Percentiles rank a stretch among this genome's conserved stretches.
Conservation (phyloP, 1,284 basidiomycete species). For the Austroboletus niveus region DNA sequence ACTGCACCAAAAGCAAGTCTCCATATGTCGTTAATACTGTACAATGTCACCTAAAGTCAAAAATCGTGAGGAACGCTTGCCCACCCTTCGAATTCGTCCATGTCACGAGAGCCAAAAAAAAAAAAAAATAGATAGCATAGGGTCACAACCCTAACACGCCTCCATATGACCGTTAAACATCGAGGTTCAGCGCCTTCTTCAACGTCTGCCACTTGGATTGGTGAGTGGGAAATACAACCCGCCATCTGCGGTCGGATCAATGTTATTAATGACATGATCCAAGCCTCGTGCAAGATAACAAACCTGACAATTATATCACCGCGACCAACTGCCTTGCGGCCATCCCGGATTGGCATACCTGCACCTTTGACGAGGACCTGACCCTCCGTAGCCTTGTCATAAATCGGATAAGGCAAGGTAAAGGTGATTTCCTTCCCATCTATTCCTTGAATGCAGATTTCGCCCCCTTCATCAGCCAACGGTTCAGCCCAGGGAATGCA, state of each 20-base stretch:
- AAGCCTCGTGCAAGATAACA: slow-evolving; percentile 27
- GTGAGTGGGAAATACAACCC: slow-evolving; percentile 28
- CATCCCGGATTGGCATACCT: slow-evolving; percentile 81
- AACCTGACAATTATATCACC: slow-evolving; percentile 80
- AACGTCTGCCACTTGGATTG: slow-evolving; percentile 33
- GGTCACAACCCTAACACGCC: slow-evolving; percentile 13
- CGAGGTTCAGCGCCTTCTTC: slow-evolving; percentile 29
- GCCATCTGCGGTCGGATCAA: slow-evolving; percentile 25
- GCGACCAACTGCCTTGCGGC: slow-evolving; percentile 60
- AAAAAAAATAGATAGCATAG: slow-evolving; percentile 22
- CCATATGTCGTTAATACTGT: slow-evolving; percentile 28
- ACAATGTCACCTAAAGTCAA: slow-evolving; percentile 20
- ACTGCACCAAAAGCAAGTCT: not conserved
- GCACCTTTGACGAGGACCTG: slow-evolving; percentile 62
- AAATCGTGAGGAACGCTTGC: slow-evolving; percentile 6
- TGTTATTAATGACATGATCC: slow-evolving; percentile 1
- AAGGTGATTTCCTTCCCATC: slow-evolving; percentile 67
- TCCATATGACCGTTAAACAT: slow-evolving; percentile 20
- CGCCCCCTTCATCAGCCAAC: slow-evolving; percentile 46
- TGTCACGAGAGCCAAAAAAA: slow-evolving; percentile 1
- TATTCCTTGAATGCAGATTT: slow-evolving; percentile 62
- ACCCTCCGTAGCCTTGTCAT: slow-evolving; percentile 63
- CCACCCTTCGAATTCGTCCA: slow-evolving; percentile 15
- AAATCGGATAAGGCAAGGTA: slow-evolving; percentile 59
- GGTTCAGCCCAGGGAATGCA: slow-evolving; percentile 71